These are phyloP conservation scores for Pulveroboletus sp. DNA, from an alignment of 768 basidiomycete genomes.

Conservation along the genomic window DNA sequence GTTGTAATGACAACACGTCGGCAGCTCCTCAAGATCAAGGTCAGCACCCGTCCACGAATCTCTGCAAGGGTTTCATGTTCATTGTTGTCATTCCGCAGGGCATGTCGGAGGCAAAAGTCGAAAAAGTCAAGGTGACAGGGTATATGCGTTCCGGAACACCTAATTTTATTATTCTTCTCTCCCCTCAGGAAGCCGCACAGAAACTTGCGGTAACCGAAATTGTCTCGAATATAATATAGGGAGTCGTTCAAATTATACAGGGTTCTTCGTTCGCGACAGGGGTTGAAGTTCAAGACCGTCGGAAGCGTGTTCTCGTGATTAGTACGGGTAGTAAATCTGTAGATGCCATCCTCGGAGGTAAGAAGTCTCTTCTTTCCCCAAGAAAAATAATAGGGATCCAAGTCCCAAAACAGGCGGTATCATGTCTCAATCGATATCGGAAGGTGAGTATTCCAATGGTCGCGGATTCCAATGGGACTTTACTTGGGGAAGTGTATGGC, in stretches of 20 bases:
- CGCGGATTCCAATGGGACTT: neutral
- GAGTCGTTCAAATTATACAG: conserved; percentile 33
- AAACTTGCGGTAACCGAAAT: conserved; percentile 61
- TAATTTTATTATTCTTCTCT: neutral
- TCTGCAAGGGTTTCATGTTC: neutral
- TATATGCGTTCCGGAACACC: conserved; percentile 8
- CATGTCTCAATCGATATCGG: conserved; percentile 90
- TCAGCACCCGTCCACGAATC: conserved; percentile 21
- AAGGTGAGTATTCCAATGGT: conserved; percentile 45
- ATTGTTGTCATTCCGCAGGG: conserved; percentile 47
- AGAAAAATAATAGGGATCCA: neutral
- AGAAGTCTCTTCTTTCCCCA: conserved; percentile 4
- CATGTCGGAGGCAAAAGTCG: conserved; percentile 95
- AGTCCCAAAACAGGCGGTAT: conserved; percentile 57
- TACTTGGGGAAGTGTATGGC: conserved; percentile 66
- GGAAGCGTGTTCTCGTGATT: conserved; percentile 73
- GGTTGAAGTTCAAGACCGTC: conserved; percentile 82
- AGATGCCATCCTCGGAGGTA: conserved; percentile 84
- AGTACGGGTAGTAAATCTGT: conserved; percentile 93
- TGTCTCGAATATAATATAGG: neutral
- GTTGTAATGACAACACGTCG: conserved; percentile 89
- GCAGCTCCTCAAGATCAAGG: conserved; percentile 93
- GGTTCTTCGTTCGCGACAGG: conserved; percentile 92
- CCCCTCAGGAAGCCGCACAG: conserved; percentile 76
- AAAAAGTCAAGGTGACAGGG: conserved; percentile 79